Evolutionary conservation across 345 rosid genomes (phyloP), one percentile per base, ranked within the genome.

Genomic region (Hirschfeldia incana): DNA sequence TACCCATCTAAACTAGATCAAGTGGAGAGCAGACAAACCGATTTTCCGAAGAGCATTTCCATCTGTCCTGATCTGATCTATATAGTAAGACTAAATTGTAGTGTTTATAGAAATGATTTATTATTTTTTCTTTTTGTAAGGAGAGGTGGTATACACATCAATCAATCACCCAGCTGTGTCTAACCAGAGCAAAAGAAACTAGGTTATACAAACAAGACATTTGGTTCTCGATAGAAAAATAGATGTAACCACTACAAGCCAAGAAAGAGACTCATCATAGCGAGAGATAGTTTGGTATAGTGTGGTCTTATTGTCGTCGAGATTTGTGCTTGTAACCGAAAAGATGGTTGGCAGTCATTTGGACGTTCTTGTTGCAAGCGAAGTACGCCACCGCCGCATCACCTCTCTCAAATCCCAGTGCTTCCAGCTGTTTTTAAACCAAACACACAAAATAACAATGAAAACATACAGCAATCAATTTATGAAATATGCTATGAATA

Each of bases 281-380:
- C 10, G 13, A 17, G 49, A 72, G 60, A 63, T 49, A 53, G 72
- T 21, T 53, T 64, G 72, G 60, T 63, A 70, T 29, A 37, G 30
- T 29, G 62, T 29, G 62, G 33, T 68, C n/a, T 17, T 85, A 85
- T 67, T 86, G 85, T 81, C 86, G 85, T 80, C 86, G 87, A 9
- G 86, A 86, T 51, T 92, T 88, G 10, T 86, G 86, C 80, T 85
- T 88, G 79, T 89, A 94, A 64, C 87, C 91, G 71, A 87, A 73
- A 63, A 88, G 94, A 82, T 88, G 87, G 83, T 89, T 93, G 59
- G 94, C 94, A 12, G 98, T 92, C 69, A 89, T 75, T 67, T 89
- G 91, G 72, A 87, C 92, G 36, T 91, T 86, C 90, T 84, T 89
- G 88, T 91, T 86, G 89, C 92, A 90, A 9, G 91, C 90, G 42